Evolutionary conservation across 2,329 filamentous ascomycete genomes (phyloP), one percentile per base, ranked within the genome.

Genomic region (Plenodomus tracheiphilus): DNA sequence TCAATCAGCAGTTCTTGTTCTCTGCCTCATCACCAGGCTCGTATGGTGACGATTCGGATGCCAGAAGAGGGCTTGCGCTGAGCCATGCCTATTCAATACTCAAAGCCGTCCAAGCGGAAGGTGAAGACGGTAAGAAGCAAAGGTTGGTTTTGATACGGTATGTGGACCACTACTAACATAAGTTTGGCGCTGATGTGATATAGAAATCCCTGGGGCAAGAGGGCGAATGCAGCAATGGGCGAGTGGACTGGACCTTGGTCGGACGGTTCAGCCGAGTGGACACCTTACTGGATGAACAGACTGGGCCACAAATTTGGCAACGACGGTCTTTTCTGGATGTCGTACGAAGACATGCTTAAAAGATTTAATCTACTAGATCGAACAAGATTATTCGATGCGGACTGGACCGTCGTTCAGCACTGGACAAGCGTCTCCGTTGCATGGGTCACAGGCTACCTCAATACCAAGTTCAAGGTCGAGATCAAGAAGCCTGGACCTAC

Each of bases 221-320:
- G 83, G 18, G 44, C 41, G 1, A 54, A 55, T 37, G 60, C 60
- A 3, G 54, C 59, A 15, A 60, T 65, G 46, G 68, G 68, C 11
- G 89, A 92, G 70, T 93, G 89, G 88, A 87, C 83, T 35, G 89
- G 90, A 0, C 78, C 88, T 1, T 94, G 89, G 88, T 84, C 82
- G 20, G 90, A 94, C 62, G 90, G 90, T 1, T 90, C 86, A 13
- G 87, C 88, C 60, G 85, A 93, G 70, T 95, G 90, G 90, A 93
- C 87, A 1, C 78, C 87, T 0, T 86, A 91, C 56, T 90, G 87
- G 82, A 82, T 93, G 70, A 72, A 84, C 44, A 84, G 86, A 57
- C 78, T 93, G 1, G 77, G 80, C 35, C 87, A 92, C 64, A 83
- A 80, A 17, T 92, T 92, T 60, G 87, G 87, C 25, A 86, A 90